Evolutionary conservation across 2,329 filamentous ascomycete genomes (phyloP), one percentile per base, ranked within the genome.

Genomic region (Ustulina deusta): DNA sequence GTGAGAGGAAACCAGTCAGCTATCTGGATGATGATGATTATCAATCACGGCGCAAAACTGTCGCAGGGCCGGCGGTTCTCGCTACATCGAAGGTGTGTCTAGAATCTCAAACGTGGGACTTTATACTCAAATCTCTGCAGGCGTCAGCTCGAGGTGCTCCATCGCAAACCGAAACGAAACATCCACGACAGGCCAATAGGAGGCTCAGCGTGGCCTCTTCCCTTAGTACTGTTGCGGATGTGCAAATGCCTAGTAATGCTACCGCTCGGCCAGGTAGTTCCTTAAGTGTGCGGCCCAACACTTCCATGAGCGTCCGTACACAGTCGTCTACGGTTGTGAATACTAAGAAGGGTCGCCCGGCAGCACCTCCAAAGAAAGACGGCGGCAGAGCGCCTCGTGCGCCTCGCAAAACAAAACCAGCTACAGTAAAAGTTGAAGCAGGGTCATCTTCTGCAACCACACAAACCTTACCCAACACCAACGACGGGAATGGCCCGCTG

Each of bases 1-100:
- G 94, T 36, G 89, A 91, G 64, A 88, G 93, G 68, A 93, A 91
- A 76, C 81, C 82, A 13, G 78, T 84, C 7, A 89, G 84, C 61
- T 81, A 86, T 3, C 81, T 83, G n/a, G 83, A 85, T 10, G 84
- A 85, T 6, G 84, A 86, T 57, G 84, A 84, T 22, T 74, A 80
- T 9, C 83, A 81, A 71, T 83, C 81, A 70, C 85, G 91, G 36
- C 83, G 91, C 61, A 90, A 83, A 69, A 93, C 90, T 0, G 86
- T 91, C 51, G 86, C 84, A 32, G 85, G 85, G 32, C 77, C 85
- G 1, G 78, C 81, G n/a, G 81, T 83, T 40, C 73, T 86, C 7
- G 79, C 82, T 44, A 78, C 77, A 15, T 82, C 84, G 25, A 83
- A 83, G 77, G 83, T 82, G 74, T 55, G 68, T 54, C 22, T 60